phyloP scores from a whole-genome alignment of 371 early-diverging fungal genomes.

The Rhizopus microsporus region DNA sequence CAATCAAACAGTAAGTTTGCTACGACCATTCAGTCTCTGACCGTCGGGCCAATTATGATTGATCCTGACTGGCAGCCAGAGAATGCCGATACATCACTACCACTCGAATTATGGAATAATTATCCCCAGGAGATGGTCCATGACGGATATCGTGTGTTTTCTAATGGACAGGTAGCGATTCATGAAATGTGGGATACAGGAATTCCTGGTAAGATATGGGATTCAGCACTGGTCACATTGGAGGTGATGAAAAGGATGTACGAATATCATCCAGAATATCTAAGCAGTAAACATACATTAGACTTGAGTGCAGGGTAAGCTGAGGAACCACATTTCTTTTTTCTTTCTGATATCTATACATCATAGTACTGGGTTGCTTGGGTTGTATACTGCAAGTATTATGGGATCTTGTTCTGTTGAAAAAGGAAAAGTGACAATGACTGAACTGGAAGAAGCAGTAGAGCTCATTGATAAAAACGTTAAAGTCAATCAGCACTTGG shows the following conservation, averaged over 20 bases:
- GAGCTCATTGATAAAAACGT: conserved; percentile 46
- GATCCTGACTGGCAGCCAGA: conserved; percentile 2
- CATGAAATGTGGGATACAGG: conserved; percentile 60
- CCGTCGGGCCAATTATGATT: conserved; percentile 48
- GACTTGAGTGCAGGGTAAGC: conserved; percentile 62
- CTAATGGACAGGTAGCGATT: conserved; percentile 33
- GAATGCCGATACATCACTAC: conserved; percentile 8
- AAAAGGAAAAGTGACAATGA: conserved; percentile 38
- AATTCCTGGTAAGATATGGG: conserved; percentile 69
- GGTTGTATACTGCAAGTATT: conserved; percentile 48
- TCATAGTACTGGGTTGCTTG: conserved; percentile 57
- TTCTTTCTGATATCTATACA: background rate
- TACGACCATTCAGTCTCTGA: conserved; percentile 37
- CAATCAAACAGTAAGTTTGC: conserved; percentile 21
- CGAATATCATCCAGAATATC: conserved; percentile 24
- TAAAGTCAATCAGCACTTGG: conserved; percentile 28
- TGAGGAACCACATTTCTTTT: background rate
- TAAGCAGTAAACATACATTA: conserved; percentile 45
- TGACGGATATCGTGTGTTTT: conserved; percentile 40
- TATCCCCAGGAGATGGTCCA: conserved; percentile 29
- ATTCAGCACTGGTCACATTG: conserved; percentile 59
- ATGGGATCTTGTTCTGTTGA: conserved; percentile 24
- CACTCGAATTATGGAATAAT: conserved; percentile 33
- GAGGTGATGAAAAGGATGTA: conserved; percentile 41
- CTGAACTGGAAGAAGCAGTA: conserved; percentile 58